Evolutionary conservation across 108 stramenopile genomes (phyloP), one percentile per base, ranked within the genome.

Genomic region (Aurantiochytrium sp.): DNA sequence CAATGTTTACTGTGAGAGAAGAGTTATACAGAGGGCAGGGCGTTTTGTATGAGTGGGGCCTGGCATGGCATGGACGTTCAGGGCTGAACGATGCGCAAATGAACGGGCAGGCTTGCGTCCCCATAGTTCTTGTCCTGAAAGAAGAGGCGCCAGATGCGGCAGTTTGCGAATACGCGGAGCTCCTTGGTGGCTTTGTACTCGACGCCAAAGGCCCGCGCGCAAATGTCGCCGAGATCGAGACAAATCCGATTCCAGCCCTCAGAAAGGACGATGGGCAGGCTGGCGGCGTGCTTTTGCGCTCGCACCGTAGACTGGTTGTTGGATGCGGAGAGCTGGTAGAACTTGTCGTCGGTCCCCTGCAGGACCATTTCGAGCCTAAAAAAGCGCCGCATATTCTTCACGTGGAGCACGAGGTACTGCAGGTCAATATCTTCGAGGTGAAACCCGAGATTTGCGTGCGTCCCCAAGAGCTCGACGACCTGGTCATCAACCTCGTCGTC

Each of bases 401-500:
- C 45, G 27, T 81, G 73, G 10, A 81, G 32, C 0, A 81, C 73
- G 24, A 81, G 39, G 2, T 22, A 81, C 6, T 5, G 73, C 36
- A 81, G 45, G 45, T 81, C 73, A 12, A 81, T 81, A 42, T 81
- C 73, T 24, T 81, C 73, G 24, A 48, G 73, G 39, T 41, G 42
- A 48, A 81, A 81, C 6, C 73, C 73, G 30, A 81, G 73, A 48
- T 81, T 81, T 30, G 73, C 73, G 45, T 81, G 73, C 12, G n/a
- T 41, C 19, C 73, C 73, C 3, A 81, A 48, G 42, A 81, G 45
- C 45, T 81, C 73, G 19, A 81, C 73, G 45, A 81, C 73, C 73
- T 81, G 73, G 39, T 81, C 73, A 41, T 81, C 73, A 17, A 81
- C 73, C 39, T 81, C 73, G 3, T 81, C 73, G 24, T 81, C 73